A percentile compares a stretch with the other conserved stretches of the same genome.
phyloP scores from a whole-genome alignment of 2,329 filamentous ascomycete species.

The Leptoxyphium fumago region DNA sequence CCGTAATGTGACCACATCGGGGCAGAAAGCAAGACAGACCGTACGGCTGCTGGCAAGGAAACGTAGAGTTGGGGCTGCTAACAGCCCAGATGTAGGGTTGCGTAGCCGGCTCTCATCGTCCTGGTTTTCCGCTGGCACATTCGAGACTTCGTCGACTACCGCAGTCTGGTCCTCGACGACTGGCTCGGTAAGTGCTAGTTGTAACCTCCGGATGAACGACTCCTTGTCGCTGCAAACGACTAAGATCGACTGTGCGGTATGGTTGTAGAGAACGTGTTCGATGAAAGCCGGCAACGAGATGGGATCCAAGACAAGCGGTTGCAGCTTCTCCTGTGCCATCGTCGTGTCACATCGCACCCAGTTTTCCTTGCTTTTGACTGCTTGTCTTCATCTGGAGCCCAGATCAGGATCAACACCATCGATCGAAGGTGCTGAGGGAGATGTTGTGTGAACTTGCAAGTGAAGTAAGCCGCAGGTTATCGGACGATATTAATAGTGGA shows the following conservation, averaged over 20 bases:
- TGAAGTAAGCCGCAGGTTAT: no score
- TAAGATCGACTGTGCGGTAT: constrained; percentile 47
- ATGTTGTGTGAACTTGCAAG: no score
- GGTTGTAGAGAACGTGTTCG: constrained; percentile 43
- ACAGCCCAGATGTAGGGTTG: not conserved
- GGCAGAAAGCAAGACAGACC: constrained; percentile 56
- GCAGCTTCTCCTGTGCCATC: not conserved
- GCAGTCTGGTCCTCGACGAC: not conserved
- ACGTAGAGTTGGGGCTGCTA: constrained; percentile 42
- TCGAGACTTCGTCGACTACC: not conserved
- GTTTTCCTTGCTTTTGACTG: no score
- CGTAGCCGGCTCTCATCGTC: not conserved
- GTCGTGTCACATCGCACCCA: not conserved
- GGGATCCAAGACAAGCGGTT: constrained; percentile 24
- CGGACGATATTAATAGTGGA: no score
- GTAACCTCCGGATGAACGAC: constrained; percentile 48
- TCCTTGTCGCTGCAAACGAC: constrained; percentile 54
- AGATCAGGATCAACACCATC: no score
- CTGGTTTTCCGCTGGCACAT: not conserved
- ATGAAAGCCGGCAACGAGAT: constrained; percentile 40
- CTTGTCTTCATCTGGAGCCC: no score
- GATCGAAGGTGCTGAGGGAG: no score
- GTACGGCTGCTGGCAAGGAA: constrained; percentile 54
- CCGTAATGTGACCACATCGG: constrained; percentile 62
- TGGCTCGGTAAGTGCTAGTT: not conserved